phyloP scores from a whole-genome alignment of 2,329 filamentous ascomycete species.

The Diaporthe vexans region DNA sequence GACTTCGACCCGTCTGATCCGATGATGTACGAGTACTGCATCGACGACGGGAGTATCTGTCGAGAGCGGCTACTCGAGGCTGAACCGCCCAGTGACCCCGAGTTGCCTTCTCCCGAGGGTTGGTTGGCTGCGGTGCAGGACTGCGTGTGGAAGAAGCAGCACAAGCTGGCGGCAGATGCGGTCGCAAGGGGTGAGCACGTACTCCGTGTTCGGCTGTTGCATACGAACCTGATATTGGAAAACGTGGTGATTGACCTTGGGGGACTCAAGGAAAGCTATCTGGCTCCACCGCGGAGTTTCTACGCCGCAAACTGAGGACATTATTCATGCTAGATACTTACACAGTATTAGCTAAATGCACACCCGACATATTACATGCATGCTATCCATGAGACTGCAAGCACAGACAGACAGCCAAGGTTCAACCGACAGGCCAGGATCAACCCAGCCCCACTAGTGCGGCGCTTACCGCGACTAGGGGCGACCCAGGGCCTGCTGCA shows the following conservation, averaged over 20 bases:
- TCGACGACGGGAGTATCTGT: constrained; percentile 45
- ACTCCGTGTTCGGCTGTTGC: constrained; percentile 48
- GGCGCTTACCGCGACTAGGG: background rate
- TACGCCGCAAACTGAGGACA: background rate
- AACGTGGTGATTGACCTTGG: constrained; percentile 55
- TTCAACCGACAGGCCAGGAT: background rate
- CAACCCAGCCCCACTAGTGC: background rate
- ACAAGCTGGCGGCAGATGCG: constrained; percentile 3
- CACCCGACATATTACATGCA: no score
- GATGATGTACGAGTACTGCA: constrained; percentile 61
- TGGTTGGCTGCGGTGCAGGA: constrained; percentile 43
- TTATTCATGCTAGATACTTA: no score
- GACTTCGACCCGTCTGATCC: constrained; percentile 52
- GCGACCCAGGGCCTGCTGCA: no score
- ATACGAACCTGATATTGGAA: constrained; percentile 50
- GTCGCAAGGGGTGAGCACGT: constrained; percentile 41
- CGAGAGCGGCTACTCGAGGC: constrained; percentile 42
- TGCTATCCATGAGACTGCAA: no score
- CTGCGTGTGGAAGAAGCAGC: constrained; percentile 39
- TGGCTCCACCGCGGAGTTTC: constrained; percentile 49
- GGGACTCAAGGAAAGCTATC: constrained; percentile 52
- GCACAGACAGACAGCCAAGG: background rate
- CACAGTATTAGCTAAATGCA: no score
- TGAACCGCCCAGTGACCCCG: constrained; percentile 42
- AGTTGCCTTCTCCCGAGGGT: constrained; percentile 38